These are phyloP conservation scores for Zelonia costaricensis DNA, from an alignment of 208 protist genomes.

Conservation along the genomic window DNA sequence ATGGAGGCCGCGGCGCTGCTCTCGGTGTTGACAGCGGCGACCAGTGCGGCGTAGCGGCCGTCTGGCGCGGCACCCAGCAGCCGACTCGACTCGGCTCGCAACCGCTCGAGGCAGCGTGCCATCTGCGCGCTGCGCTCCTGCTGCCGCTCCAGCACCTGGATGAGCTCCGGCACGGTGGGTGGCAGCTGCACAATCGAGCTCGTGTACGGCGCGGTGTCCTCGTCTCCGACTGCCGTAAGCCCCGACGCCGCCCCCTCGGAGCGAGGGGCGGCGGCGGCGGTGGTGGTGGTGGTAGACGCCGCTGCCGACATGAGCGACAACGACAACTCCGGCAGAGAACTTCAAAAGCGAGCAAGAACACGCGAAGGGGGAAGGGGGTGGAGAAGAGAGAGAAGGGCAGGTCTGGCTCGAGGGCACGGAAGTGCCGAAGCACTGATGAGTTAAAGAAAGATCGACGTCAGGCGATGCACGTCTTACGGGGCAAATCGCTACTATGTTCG, in stretches of 20 bases:
- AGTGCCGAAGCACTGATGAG: too few relatives aligned
- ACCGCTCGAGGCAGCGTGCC: slow-evolving; percentile 26
- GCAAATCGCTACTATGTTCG: too few relatives aligned
- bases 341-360: too few relatives aligned
- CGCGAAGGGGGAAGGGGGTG: too few relatives aligned
- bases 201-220: slow-evolving; percentile 14
- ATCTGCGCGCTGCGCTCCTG: slow-evolving; percentile 35
- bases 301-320: slow-evolving; percentile 2
- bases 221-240: not conserved
- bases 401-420: too few relatives aligned
- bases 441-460: too few relatives aligned
- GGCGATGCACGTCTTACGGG: too few relatives aligned
- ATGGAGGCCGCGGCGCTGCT: not conserved
- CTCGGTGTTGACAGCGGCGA: not conserved
- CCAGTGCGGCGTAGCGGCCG: not conserved
- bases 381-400: too few relatives aligned
- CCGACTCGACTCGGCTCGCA: slow-evolving; percentile 34
- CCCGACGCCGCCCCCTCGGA: not conserved
- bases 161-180: slow-evolving; percentile 51
- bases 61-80: not conserved
- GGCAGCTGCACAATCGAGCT: slow-evolving; percentile 37
- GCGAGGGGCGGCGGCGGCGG: not conserved
- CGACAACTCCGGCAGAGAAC: too few relatives aligned
- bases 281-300: not conserved
- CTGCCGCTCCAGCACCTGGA: slow-evolving; percentile 33